Evolutionary conservation across 768 basidiomycete genomes (phyloP).

Genomic region (Mycena haematopus): DNA sequence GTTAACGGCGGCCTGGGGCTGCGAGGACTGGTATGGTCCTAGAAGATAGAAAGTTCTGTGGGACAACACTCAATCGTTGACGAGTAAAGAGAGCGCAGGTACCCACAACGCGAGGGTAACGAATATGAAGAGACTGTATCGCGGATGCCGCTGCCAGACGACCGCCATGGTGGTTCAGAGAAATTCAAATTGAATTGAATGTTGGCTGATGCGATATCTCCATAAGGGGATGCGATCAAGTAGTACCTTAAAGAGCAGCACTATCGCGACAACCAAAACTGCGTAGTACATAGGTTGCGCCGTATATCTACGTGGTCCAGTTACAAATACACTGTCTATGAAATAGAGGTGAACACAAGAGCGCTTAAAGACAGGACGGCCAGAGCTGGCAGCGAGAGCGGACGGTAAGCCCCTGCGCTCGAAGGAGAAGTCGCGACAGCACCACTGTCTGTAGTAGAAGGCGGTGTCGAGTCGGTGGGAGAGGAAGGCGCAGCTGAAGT

Average conservation of each 20-base stretch:
- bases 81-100: too few species aligned
- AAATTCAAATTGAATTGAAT: neutral
- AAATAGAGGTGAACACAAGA: slow-evolving; percentile 8
- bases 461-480: slow-evolving; percentile 1
- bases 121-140: slow-evolving; percentile 54
- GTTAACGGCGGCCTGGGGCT: slow-evolving; percentile 12
- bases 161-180: slow-evolving; percentile 20
- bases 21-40: slow-evolving; percentile 40
- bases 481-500: slow-evolving; percentile 19
- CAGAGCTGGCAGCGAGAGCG: slow-evolving; percentile 15
- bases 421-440: slow-evolving; percentile 4
- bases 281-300: slow-evolving; percentile 13
- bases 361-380: slow-evolving; percentile 24
- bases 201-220: neutral
- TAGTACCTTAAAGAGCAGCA: too few species aligned
- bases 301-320: slow-evolving; percentile 20
- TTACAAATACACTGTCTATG: slow-evolving; percentile 24
- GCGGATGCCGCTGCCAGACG: slow-evolving; percentile 54
- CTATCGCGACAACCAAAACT: slow-evolving; percentile 12
- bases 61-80: too few species aligned
- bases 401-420: neutral
- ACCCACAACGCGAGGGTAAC: slow-evolving; percentile 42
- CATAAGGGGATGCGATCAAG: too few species aligned
- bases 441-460: slow-evolving; percentile 7
- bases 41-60: slow-evolving; percentile 54